Percentiles rank a stretch among this genome's conserved stretches.
These are phyloP conservation scores for Debaryomyces fabryi DNA, from an alignment of 1,139 yeast genomes.

Conservation along the genomic window DNA sequence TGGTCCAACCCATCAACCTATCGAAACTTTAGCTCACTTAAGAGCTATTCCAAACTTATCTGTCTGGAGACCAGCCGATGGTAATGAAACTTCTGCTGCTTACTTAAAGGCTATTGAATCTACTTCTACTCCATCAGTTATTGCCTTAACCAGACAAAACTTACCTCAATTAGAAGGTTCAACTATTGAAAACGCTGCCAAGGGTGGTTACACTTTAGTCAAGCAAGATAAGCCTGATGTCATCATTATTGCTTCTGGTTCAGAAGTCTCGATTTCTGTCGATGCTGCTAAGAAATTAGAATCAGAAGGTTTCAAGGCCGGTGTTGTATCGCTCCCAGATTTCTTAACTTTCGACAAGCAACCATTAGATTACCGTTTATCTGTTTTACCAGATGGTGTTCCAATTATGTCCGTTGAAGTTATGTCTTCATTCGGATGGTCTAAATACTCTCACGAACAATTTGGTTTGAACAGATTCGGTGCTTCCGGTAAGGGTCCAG, in stretches of 20 bases:
- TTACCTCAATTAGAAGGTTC: constrained; percentile 96
- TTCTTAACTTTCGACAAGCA: constrained; percentile 88
- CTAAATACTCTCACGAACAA: constrained; percentile 94
- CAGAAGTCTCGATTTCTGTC: constrained; percentile 86
- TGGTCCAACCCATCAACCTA: constrained; percentile 99
- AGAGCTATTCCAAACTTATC: constrained; percentile 94
- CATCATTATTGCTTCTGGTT: constrained; percentile 89
- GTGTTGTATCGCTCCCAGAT: constrained; percentile 93
- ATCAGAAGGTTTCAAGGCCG: constrained; percentile 68
- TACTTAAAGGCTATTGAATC: constrained; percentile 78
- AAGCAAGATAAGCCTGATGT: constrained; percentile 68
- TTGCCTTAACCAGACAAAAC: constrained; percentile 97
- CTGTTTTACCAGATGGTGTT: constrained; percentile 91
- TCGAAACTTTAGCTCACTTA: constrained; percentile 96
- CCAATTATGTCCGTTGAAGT: constrained; percentile 97
- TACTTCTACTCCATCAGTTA: constrained; percentile 77
- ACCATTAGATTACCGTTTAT: constrained; percentile 73
- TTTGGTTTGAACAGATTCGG: constrained; percentile 97
- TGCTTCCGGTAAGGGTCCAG: constrained; percentile 91
- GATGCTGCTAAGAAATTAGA: constrained; percentile 75
- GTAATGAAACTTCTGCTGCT: constrained; percentile 98
- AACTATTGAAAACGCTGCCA: constrained; percentile 83
- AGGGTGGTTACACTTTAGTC: constrained; percentile 90
- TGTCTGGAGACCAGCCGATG: constrained; percentile 99
- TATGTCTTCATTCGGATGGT: constrained; percentile 90